Evolutionary conservation across 129 eudicot species (phyloP).

Genomic region (Dittrichia graveolens): DNA sequence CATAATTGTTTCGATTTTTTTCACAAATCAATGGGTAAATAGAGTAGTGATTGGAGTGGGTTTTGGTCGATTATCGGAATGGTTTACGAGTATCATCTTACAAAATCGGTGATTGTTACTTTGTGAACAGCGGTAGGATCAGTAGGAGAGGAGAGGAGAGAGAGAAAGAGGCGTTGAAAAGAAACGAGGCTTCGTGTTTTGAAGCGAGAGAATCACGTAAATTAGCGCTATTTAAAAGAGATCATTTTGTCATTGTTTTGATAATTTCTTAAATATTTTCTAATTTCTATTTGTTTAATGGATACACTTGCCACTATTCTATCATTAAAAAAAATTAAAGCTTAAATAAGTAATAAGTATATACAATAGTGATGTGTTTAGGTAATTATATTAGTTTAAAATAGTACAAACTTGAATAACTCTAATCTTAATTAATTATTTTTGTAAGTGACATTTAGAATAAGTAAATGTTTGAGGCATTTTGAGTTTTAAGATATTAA

Average conservation of each 20-base stretch:
- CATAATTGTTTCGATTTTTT: constrained; percentile 32
- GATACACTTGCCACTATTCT: background rate
- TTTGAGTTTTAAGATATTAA: too few species aligned
- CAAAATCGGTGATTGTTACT: background rate
- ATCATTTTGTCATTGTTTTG: background rate
- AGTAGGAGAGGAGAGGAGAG: background rate
- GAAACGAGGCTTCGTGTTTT: constrained; percentile 7
- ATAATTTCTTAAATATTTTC: too few species aligned
- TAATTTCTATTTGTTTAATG: background rate
- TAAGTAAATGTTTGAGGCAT: too few species aligned
- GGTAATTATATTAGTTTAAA: too few species aligned
- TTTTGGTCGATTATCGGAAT: constrained; percentile 15
- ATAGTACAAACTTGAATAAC: too few species aligned
- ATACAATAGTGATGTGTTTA: too few species aligned
- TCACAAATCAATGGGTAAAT: background rate
- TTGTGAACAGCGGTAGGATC: background rate
- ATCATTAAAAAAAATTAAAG: background rate
- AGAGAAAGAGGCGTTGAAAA: too few species aligned
- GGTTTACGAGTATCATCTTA: constrained; percentile 14
- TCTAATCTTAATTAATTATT: too few species aligned
- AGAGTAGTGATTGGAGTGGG: constrained; percentile 13
- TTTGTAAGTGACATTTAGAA: too few species aligned
- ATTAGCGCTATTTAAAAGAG: constrained; percentile 26
- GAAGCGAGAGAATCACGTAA: constrained; percentile 36
- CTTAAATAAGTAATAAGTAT: too few species aligned